A percentile compares a stretch with the other conserved stretches of the same genome.
These are phyloP conservation scores for Suillus tomentosus DNA, from an alignment of 768 basidiomycete genomes.

Conservation along the genomic window DNA sequence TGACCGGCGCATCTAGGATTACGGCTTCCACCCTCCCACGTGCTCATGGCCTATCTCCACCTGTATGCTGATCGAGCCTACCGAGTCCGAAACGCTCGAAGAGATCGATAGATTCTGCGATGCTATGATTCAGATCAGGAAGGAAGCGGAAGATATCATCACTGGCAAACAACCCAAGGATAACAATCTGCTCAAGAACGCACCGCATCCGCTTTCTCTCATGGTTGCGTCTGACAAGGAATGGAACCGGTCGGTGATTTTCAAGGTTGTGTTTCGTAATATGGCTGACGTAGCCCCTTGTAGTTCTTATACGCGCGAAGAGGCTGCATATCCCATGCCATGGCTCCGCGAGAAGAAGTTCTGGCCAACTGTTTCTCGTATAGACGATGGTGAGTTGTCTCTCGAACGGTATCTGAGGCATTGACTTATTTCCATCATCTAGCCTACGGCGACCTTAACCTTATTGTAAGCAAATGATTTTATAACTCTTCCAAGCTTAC, in stretches of 20 bases:
- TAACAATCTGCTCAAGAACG: constrained; percentile 91
- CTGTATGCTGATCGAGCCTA: constrained; percentile 97
- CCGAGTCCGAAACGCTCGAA: constrained; percentile 91
- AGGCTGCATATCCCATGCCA: constrained; percentile 88
- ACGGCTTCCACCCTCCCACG: constrained; percentile 95
- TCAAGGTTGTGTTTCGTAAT: background rate
- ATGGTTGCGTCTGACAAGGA: constrained; percentile 71
- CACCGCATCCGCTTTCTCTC: constrained; percentile 85
- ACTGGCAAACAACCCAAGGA: constrained; percentile 86
- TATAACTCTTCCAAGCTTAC: constrained; percentile 2
- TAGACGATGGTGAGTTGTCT: constrained; percentile 81
- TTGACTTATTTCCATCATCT: constrained; percentile 1
- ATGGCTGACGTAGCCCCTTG: constrained; percentile 11
- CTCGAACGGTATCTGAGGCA: background rate
- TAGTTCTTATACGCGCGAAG: constrained; percentile 87
- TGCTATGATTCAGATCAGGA: constrained; percentile 95
- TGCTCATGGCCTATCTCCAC: constrained; percentile 98
- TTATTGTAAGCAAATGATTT: constrained; percentile 61
- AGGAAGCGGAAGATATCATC: constrained; percentile 87
- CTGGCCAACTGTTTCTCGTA: constrained; percentile 91
- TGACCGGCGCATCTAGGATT: constrained; percentile 53
- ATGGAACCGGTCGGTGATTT: constrained; percentile 75
- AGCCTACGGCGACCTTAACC: constrained; percentile 94
- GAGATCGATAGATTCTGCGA: constrained; percentile 98
- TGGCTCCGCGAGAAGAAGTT: constrained; percentile 89